These are phyloP conservation scores for Metroxylon sagu DNA, from an alignment of 176 grass and related monocot species.

Conservation along the genomic window DNA sequence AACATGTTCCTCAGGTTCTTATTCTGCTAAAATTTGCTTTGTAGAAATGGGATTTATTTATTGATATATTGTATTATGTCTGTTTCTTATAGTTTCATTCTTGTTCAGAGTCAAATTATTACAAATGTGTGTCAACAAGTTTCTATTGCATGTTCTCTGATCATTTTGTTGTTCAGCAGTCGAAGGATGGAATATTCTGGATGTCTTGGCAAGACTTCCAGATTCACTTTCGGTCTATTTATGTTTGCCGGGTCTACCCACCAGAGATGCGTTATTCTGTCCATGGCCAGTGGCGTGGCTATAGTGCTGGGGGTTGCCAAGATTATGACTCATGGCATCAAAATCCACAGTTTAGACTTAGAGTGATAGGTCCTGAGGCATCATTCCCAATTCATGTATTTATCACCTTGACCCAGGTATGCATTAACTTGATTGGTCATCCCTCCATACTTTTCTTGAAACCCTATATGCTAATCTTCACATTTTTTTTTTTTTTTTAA, in stretches of 20 bases:
- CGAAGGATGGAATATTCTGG: conserved; percentile 98
- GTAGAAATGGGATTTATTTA: neutral
- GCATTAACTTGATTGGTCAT: conserved; percentile 14
- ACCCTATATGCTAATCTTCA: neutral
- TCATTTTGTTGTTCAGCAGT: conserved; percentile 35
- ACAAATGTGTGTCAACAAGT: neutral
- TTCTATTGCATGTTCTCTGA: conserved; percentile 10
- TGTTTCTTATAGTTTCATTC: no score
- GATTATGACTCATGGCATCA: conserved; percentile 97
- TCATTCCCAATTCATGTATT: conserved; percentile 88
- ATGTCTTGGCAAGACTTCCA: conserved; percentile 99
- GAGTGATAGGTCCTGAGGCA: conserved; percentile 73
- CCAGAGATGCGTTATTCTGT: conserved; percentile 92
- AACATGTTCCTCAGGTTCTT: conserved; percentile 86
- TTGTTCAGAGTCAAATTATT: no score
- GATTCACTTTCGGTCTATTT: conserved; percentile 98
- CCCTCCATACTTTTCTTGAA: neutral
- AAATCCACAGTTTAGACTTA: conserved; percentile 89
- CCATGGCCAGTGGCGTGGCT: conserved; percentile 93
- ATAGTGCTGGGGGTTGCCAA: conserved; percentile 90
- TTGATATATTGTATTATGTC: neutral
- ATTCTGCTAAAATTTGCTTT: conserved; percentile 10
- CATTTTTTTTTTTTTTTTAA: conserved; percentile 28
- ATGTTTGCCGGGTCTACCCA: conserved; percentile 93
- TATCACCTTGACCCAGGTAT: conserved; percentile 98